Evolutionary conservation across 768 basidiomycete species (phyloP).

Genomic region (Macrolepiota dolichaula): DNA sequence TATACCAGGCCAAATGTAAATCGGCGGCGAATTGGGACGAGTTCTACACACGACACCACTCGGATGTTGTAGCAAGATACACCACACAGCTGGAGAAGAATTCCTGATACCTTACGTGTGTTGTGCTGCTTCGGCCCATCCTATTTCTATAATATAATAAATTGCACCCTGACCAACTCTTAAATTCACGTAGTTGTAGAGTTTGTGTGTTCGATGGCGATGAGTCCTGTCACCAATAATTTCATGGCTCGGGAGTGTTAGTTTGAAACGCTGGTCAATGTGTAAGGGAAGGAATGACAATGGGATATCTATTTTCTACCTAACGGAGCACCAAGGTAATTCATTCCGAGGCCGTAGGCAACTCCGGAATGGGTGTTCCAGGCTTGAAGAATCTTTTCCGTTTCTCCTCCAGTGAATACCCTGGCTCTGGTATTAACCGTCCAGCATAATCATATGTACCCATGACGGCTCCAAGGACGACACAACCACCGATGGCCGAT

Average conservation of each 20-base stretch:
- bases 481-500: slow-evolving; percentile 76
- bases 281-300: slow-evolving; percentile 7
- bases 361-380: slow-evolving; percentile 35
- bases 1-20: slow-evolving; percentile 34
- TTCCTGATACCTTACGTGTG: background rate
- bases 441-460: slow-evolving; percentile 83
- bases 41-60: slow-evolving; percentile 45
- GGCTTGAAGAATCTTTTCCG: slow-evolving; percentile 81
- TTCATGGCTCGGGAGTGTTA: background rate
- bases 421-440: slow-evolving; percentile 46
- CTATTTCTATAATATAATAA: background rate
- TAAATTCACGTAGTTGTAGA: background rate
- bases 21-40: slow-evolving; percentile 44
- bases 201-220: background rate
- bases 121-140: background rate
- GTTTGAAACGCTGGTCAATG: background rate
- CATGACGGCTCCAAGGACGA: slow-evolving; percentile 71
- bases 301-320: slow-evolving; percentile 12
- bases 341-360: slow-evolving; percentile 30
- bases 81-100: slow-evolving; percentile 19
- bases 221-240: background rate
- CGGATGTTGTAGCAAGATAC: slow-evolving; percentile 39
- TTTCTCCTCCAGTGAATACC: slow-evolving; percentile 57
- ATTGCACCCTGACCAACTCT: background rate
- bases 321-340: background rate